Percentiles rank a stretch among this genome's conserved stretches.
Evolutionary conservation across 495 filamentous ascomycete species (phyloP).

Genomic region (Daldinia loculata): DNA sequence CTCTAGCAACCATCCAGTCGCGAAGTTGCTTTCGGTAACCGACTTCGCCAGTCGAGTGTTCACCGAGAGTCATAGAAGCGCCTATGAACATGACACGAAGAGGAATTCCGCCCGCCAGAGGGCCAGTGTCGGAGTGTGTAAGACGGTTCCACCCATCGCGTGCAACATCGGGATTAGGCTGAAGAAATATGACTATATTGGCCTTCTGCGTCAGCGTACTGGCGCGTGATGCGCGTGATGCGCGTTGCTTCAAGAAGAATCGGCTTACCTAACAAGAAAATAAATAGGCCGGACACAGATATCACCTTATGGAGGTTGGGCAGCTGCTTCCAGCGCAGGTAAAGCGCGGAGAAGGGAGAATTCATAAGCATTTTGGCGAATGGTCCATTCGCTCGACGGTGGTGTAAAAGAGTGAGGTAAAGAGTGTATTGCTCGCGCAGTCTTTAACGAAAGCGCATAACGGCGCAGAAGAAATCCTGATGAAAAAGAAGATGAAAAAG

Average conservation of each 20-base stretch:
- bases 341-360: constrained; percentile 33
- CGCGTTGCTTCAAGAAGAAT: neutral
- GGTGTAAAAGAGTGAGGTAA: neutral
- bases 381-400: constrained; percentile 32
- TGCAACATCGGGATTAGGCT: constrained; percentile 30
- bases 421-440: neutral
- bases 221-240: neutral
- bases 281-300: constrained; percentile 3
- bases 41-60: constrained; percentile 58
- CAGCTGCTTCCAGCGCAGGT: constrained; percentile 38
- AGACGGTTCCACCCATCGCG: constrained; percentile 37
- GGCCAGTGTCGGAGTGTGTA: constrained; percentile 21
- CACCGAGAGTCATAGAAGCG: constrained; percentile 67
- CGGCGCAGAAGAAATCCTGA: neutral
- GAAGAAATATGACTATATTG: constrained; percentile 28
- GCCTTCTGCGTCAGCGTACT: neutral
- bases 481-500: neutral
- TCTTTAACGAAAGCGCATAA: neutral
- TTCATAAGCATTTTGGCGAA: constrained; percentile 28
- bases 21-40: constrained; percentile 61
- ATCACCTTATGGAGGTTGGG: constrained; percentile 37
- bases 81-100: constrained; percentile 65
- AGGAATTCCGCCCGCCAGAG: constrained; percentile 45
- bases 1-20: constrained; percentile 48
- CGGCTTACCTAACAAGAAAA: constrained; percentile 33